Evolutionary conservation across 2,329 filamentous ascomycete genomes (phyloP).

Genomic region (Sphaerulina musiva): DNA sequence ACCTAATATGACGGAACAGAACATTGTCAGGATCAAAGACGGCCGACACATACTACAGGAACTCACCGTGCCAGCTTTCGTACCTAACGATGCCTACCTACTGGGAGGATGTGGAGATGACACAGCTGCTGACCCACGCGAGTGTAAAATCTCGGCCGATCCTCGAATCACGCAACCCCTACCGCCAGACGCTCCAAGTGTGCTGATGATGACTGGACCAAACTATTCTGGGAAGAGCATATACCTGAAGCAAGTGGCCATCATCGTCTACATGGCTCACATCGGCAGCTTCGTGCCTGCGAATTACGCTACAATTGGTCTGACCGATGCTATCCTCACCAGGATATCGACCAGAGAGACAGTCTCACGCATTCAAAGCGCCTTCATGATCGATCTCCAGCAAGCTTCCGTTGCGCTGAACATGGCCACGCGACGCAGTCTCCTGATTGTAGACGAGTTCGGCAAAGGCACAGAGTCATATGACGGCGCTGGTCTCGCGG

Average conservation of each 20-base stretch:
- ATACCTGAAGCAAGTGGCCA: conserved; percentile 85
- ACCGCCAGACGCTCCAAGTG: conserved; percentile 47
- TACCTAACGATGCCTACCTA: conserved; percentile 74
- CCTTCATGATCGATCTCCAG: conserved; percentile 76
- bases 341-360: conserved; percentile 70
- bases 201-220: conserved; percentile 79
- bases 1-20: conserved; percentile 64
- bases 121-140: conserved; percentile 8
- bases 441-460: conserved; percentile 92
- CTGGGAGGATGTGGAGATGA: conserved; percentile 49
- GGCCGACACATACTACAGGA: conserved; percentile 87
- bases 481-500: conserved; percentile 59
- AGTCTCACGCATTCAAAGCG: conserved; percentile 58
- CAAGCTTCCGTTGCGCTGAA: conserved; percentile 73
- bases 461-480: conserved; percentile 61
- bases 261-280: conserved; percentile 89
- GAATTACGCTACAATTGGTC: conserved; percentile 64
- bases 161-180: conserved; percentile 1
- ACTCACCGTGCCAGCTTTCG: conserved; percentile 68
- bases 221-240: conserved; percentile 97
- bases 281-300: conserved; percentile 90
- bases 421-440: conserved; percentile 65
- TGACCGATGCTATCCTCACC: conserved; percentile 90
- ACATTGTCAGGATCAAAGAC: conserved; percentile 65
- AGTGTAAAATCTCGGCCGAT: conserved; percentile 1